These are phyloP conservation scores for Fusarium sp. DNA, from an alignment of 2,329 filamentous ascomycete species.

Conservation along the genomic window DNA sequence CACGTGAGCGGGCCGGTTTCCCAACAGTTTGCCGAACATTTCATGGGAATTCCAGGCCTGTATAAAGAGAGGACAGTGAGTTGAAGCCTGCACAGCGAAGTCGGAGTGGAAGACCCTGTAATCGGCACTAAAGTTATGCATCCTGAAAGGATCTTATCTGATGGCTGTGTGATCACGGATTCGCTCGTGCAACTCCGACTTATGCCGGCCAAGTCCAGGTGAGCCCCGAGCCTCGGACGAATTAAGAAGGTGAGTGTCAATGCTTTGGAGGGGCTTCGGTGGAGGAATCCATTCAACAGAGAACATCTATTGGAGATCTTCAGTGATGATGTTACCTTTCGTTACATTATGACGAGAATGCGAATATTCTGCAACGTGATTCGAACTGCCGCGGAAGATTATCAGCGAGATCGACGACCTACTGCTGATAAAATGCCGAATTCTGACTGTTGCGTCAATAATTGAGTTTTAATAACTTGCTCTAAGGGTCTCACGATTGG, in stretches of 20 bases:
- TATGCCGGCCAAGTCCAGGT: constrained; percentile 29
- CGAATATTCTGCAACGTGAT: constrained; percentile 7
- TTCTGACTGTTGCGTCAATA: constrained; percentile 3
- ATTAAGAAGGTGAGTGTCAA: constrained; percentile 10
- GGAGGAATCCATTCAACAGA: constrained; percentile 21
- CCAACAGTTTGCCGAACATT: not conserved
- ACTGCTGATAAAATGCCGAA: constrained; percentile 9
- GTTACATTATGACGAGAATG: constrained; percentile 22
- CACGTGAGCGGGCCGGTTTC: constrained; percentile 6
- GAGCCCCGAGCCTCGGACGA: constrained; percentile 23
- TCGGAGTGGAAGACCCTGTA: constrained; percentile 36
- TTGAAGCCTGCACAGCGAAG: constrained; percentile 38
- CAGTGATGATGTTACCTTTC: constrained; percentile 9
- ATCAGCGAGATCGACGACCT: not conserved
- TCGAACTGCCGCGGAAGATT: constrained; percentile 10
- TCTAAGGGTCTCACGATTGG: constrained; percentile 1
- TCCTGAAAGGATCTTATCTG: constrained; percentile 29
- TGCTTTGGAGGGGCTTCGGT: constrained; percentile 20
- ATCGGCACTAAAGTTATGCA: constrained; percentile 21
- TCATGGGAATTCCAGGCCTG: not conserved
- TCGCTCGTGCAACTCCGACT: constrained; percentile 39
- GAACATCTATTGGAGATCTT: constrained; percentile 15
- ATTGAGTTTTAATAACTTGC: constrained; percentile 5
- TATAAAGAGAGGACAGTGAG: constrained; percentile 22
- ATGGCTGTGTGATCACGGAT: constrained; percentile 22